Conservation (phyloP, 768 basidiomycete species). For the Leccinum fibrillosum region DNA sequence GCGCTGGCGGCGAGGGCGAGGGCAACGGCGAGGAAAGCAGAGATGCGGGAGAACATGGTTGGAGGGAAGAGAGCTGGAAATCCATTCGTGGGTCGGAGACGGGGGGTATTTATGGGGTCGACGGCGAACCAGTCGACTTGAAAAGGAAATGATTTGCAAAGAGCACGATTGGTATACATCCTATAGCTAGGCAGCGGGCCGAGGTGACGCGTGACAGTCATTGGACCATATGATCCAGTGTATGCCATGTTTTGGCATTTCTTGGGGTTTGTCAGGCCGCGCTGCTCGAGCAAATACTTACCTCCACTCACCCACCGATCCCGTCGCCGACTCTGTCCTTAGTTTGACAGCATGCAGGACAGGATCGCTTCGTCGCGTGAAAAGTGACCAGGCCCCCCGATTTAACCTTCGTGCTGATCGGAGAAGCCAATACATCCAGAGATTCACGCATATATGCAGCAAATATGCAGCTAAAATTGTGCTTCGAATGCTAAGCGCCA, state of each 20-base stretch:
- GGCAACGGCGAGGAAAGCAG: constrained; percentile 16
- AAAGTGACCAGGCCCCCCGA: not conserved
- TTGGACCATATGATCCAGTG: not conserved
- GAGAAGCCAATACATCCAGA: not conserved
- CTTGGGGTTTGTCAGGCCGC: not conserved
- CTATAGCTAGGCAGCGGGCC: not conserved
- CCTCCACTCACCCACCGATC: not conserved
- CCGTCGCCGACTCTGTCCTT: not conserved
- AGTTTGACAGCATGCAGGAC: not conserved
- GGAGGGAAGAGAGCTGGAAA: not conserved
- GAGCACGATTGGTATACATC: not conserved
- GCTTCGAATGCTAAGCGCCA: not conserved
- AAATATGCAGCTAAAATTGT: not conserved
- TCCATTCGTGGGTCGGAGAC: not conserved
- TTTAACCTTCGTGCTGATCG: not conserved
- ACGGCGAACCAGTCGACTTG: not conserved
- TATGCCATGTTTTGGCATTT: constrained; percentile 9
- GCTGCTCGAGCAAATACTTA: not conserved
- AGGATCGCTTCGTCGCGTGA: not conserved
- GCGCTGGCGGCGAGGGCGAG: constrained; percentile 21
- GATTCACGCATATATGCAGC: constrained; percentile 2
- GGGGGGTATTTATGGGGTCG: constrained; percentile 24
- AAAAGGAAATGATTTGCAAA: constrained; percentile 15
- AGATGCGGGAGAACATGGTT: constrained; percentile 22
- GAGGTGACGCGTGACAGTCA: constrained; percentile 12